A percentile compares a stretch with the other conserved stretches of the same genome.
These are phyloP conservation scores for Lentinula boryana DNA, from an alignment of 768 basidiomycete genomes.

Conservation along the genomic window DNA sequence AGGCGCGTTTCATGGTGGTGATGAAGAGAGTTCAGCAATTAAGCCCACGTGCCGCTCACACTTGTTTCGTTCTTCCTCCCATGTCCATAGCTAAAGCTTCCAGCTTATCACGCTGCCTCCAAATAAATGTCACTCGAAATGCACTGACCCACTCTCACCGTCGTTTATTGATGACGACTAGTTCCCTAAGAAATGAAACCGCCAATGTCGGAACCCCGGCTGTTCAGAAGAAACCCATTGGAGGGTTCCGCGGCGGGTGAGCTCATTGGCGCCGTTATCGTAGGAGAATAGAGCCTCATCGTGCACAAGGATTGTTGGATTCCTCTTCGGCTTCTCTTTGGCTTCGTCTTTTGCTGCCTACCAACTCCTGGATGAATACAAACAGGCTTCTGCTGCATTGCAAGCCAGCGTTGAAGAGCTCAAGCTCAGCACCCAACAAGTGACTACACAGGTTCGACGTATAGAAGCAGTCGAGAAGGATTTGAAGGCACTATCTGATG, in stretches of 20 bases:
- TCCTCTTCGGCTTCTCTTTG: constrained; percentile 85
- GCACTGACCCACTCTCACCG: neutral
- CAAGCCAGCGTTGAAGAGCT: constrained; percentile 86
- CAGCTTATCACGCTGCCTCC: neutral
- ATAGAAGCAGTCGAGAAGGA: constrained; percentile 91
- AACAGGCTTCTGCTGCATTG: constrained; percentile 78
- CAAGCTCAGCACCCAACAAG: constrained; percentile 79
- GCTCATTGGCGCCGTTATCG: constrained; percentile 8
- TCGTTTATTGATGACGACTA: constrained; percentile 34
- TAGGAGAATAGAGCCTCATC: neutral
- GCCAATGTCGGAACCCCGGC: constrained; percentile 51
- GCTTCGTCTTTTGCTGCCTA: constrained; percentile 86
- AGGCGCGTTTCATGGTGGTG: constrained; percentile 28
- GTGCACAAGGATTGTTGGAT: constrained; percentile 63
- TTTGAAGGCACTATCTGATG: constrained; percentile 63
- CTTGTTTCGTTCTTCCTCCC: neutral
- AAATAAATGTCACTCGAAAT: neutral
- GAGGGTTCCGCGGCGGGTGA: constrained; percentile 65
- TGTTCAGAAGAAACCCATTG: constrained; percentile 68
- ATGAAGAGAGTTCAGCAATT: neutral
- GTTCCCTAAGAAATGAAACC: constrained; percentile 36
- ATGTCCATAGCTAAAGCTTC: neutral
- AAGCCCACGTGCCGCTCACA: neutral
- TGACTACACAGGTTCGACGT: constrained; percentile 74
- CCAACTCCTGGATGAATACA: constrained; percentile 86